Percentiles rank a stretch among this genome's conserved stretches.
Conservation (phyloP, 2,329 filamentous ascomycete genomes). For the Hypoxylon sp. region DNA sequence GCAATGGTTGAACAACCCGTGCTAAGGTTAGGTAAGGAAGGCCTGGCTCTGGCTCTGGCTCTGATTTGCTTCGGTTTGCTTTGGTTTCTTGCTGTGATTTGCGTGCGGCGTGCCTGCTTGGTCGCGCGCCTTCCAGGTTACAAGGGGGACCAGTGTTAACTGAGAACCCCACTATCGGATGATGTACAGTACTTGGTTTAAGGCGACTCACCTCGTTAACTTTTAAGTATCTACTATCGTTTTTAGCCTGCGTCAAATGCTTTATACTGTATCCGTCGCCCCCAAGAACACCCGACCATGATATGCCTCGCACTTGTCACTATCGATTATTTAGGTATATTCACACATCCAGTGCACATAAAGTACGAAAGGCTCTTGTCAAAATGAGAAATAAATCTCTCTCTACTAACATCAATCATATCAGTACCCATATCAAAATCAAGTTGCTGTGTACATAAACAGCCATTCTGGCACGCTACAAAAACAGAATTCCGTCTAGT, state of each 20-base stretch:
- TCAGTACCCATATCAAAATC: neutral
- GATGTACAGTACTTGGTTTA: slow-evolving; percentile 4
- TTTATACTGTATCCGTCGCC: slow-evolving; percentile 5
- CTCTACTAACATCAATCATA: neutral
- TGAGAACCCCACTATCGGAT: slow-evolving; percentile 15
- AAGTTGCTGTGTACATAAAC: neutral
- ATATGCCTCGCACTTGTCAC: neutral
- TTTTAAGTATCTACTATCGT: slow-evolving; percentile 8
- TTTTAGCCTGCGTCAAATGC: slow-evolving; percentile 1
- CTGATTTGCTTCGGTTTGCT: too few relatives aligned
- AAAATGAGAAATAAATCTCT: neutral
- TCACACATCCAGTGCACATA: neutral
- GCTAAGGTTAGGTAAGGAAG: slow-evolving; percentile 26
- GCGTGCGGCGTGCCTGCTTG: slow-evolving; percentile 26
- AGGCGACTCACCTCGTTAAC: neutral
- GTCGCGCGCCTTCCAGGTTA: slow-evolving; percentile 38
- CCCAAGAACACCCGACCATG: neutral
- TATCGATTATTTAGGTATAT: neutral
- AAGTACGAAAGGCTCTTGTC: neutral
- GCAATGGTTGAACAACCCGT: slow-evolving; percentile 35
- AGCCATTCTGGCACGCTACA: neutral
- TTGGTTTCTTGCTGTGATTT: slow-evolving; percentile 31
- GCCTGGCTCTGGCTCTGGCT: slow-evolving; percentile 16
- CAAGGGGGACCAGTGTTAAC: slow-evolving; percentile 23
- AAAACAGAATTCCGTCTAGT: slow-evolving; percentile 26